These are phyloP conservation scores for Rhynchospora tenuis DNA, from an alignment of 176 grass and related monocot species.

Conservation along the genomic window DNA sequence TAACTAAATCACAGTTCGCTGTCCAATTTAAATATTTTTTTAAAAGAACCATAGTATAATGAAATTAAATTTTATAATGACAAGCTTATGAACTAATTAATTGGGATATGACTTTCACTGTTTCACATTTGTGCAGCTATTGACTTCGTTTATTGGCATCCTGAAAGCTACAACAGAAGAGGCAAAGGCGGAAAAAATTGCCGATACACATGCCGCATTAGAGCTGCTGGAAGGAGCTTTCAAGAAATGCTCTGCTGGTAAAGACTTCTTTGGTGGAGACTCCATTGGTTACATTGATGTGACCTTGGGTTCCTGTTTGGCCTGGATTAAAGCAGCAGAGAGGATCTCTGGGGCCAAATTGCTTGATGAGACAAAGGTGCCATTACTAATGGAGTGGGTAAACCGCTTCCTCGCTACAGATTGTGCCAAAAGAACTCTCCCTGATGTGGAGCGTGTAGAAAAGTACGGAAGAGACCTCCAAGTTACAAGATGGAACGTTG, in stretches of 20 bases:
- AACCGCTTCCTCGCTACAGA: background rate
- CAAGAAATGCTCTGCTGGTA: constrained; percentile 21
- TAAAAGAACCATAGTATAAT: background rate
- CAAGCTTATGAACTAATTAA: background rate
- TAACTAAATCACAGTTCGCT: background rate
- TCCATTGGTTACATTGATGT: constrained; percentile 47
- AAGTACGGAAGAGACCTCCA: background rate
- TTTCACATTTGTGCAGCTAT: background rate
- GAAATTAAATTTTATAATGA: background rate
- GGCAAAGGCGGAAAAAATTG: background rate
- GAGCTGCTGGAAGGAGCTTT: background rate
- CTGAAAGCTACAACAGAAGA: background rate
- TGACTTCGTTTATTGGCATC: background rate
- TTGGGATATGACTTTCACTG: background rate
- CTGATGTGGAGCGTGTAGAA: background rate
- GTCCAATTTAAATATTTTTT: background rate
- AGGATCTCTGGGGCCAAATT: background rate
- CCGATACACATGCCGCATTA: no score
- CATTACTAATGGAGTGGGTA: constrained; percentile 33
- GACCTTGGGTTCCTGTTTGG: constrained; percentile 27
- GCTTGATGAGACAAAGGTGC: constrained; percentile 17
- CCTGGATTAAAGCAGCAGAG: background rate
- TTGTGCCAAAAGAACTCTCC: background rate
- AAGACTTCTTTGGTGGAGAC: constrained; percentile 49
- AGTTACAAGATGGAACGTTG: background rate